These are phyloP conservation scores for Elasticomyces elasticus DNA, from an alignment of 495 filamentous ascomycete species.

Conservation along the genomic window DNA sequence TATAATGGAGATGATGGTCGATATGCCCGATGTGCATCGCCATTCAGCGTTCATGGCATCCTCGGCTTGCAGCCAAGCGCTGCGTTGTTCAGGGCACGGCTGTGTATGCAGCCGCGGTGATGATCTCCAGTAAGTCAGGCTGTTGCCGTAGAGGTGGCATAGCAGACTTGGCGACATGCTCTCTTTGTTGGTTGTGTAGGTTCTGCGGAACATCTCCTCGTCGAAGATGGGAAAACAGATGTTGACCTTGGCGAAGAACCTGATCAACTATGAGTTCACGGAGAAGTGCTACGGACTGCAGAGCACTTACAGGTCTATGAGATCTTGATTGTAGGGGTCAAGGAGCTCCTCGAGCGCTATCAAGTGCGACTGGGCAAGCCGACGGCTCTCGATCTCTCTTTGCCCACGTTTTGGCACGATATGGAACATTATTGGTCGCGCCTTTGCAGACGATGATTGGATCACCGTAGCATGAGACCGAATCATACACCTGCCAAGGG, in stretches of 20 bases:
- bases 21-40: too few relatives aligned
- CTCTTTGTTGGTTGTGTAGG: too few relatives aligned
- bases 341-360: background rate
- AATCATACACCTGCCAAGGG: background rate
- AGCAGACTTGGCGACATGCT: too few relatives aligned
- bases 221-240: too few relatives aligned
- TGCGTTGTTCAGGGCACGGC: too few relatives aligned
- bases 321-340: background rate
- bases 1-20: too few relatives aligned
- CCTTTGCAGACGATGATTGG: background rate
- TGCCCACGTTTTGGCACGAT: background rate
- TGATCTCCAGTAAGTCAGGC: too few relatives aligned
- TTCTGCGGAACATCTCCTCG: too few relatives aligned
- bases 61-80: too few relatives aligned
- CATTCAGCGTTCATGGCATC: too few relatives aligned
- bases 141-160: too few relatives aligned
- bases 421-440: background rate
- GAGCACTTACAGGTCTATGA: background rate
- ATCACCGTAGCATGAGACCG: background rate
- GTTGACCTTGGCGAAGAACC: background rate
- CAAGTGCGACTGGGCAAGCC: background rate
- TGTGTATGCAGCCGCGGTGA: too few relatives aligned
- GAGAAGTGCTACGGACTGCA: background rate
- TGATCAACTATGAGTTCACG: background rate
- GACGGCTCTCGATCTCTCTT: background rate